Evolutionary conservation across 345 rosid genomes (phyloP).

Genomic region (Dipteronia sinensis): DNA sequence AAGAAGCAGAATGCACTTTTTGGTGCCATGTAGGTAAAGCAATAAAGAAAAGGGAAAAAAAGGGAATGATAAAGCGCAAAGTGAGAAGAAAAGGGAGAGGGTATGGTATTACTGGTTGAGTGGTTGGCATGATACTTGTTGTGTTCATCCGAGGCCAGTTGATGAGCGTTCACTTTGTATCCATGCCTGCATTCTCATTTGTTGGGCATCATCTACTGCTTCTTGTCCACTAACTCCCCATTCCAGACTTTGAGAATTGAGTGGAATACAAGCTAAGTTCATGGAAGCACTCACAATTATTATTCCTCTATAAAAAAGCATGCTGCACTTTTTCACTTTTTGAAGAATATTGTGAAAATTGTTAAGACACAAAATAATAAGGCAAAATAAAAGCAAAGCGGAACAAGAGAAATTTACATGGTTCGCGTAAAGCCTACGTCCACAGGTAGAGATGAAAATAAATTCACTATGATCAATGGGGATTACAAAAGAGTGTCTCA

Average conservation of each 20-base stretch:
- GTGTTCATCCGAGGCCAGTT: slow-evolving; percentile 1
- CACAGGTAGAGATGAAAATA: no score
- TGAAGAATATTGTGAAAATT: no score
- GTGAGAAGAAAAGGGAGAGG: background rate
- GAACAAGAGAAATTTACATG: no score
- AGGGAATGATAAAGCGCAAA: slow-evolving; percentile 7
- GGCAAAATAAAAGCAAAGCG: no score
- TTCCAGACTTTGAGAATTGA: background rate
- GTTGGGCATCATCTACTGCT: slow-evolving; percentile 7
- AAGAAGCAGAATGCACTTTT: slow-evolving; percentile 21
- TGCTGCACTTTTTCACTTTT: slow-evolving; percentile 28
- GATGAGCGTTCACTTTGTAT: slow-evolving; percentile 27
- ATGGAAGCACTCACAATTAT: background rate
- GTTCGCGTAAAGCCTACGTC: no score
- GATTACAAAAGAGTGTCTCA: no score
- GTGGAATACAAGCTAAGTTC: slow-evolving; percentile 10
- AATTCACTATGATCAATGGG: no score
- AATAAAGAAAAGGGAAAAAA: background rate
- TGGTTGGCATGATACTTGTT: slow-evolving; percentile 4
- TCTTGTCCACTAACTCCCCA: slow-evolving; percentile 17
- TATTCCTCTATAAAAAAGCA: slow-evolving; percentile 13
- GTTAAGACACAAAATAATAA: no score
- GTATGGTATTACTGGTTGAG: slow-evolving; percentile 16
- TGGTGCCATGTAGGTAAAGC: slow-evolving; percentile 4
- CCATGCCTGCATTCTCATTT: slow-evolving; percentile 28